Conservation (phyloP, 495 filamentous ascomycete species). For the Lasiosphaeriaceae sp. region DNA sequence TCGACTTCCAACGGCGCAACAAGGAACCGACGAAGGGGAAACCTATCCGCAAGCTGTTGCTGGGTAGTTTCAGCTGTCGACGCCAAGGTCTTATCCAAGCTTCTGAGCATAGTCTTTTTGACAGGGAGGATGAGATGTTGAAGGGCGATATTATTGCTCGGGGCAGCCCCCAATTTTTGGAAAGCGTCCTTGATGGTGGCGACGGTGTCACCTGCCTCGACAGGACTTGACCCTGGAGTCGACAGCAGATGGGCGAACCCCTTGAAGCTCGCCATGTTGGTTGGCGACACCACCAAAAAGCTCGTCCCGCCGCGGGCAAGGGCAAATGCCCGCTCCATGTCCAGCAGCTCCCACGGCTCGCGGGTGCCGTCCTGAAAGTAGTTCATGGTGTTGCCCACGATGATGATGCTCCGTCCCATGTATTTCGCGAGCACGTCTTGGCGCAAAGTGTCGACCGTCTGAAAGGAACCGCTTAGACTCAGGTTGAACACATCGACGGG, state of each 20-base stretch:
- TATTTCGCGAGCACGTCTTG: conserved; percentile 16
- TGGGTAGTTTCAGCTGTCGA: conserved; percentile 13
- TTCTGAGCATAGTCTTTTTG: conserved; percentile 10
- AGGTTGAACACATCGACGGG: conserved; percentile 25
- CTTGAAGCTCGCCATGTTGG: conserved; percentile 16
- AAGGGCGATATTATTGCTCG: too few species aligned
- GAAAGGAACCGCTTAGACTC: conserved; percentile 20
- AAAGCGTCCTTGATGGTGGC: conserved; percentile 5
- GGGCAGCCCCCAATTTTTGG: conserved; percentile 1
- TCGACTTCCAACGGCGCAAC: conserved; percentile 10
- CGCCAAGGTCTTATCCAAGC: conserved; percentile 6
- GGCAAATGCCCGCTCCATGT: conserved; percentile 11
- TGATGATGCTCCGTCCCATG: conserved; percentile 23
- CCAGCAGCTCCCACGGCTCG: conserved; percentile 21
- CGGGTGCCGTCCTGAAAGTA: conserved; percentile 22
- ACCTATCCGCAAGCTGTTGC: conserved; percentile 12
- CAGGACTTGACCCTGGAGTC: conserved; percentile 2
- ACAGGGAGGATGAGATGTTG: conserved; percentile 5
- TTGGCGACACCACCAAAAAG: conserved; percentile 16
- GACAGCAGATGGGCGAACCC: conserved; percentile 12
- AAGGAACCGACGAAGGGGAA: conserved; percentile 20
- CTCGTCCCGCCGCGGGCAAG: conserved; percentile 15
- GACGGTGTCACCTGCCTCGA: not conserved
- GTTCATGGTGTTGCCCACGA: conserved; percentile 23
- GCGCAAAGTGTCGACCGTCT: not conserved